Base-by-base conservation (phyloP, 805 yeast genomes). In the Ogataea angusta region DNA sequence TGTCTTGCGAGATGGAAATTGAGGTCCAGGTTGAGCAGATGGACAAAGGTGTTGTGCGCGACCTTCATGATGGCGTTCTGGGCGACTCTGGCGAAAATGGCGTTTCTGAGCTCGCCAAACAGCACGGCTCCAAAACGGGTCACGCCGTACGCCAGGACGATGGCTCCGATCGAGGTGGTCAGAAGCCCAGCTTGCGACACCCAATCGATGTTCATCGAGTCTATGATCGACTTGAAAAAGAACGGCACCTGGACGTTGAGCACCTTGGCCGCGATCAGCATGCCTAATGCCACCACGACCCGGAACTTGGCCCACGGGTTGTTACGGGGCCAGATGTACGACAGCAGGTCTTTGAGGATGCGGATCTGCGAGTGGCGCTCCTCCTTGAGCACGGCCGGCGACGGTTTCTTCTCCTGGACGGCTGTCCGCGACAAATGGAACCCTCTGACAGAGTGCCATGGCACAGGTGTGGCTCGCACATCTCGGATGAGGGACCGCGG, bases 241-340 rank as follows among this genome's bases (percentile, higher is more conserved):
- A 93, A 89, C 0, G 99, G 99, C 5, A 93, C 99, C 61, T 93
- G 96, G 5, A 93, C 96, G 60, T 90, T 93, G 26, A 93, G 68
- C 6, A 93, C 58, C 60, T 93, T 93, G 14, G 97, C 84, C 0
- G 80, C 79, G 4, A 93, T 75, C 44, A 93, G 70, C 42, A 93
- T 67, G 0, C 80, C 52, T 13, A 93, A 59, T 0, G 98, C 97
- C 6, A 85, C 48, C 0, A 84, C 64, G 1, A 93, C 98, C 33
- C 99, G 69, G 22, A 76, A 52, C 57, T 80, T 85, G 44, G 82
- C 82, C 40, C 80, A 72, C 4, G 75, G 69, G 43, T 83, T 78
- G 44, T 79, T 72, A 51, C 76, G 78, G 9, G 96, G 96, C 96
- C 96, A 87, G 12, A 87, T 72, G 42, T 88, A 87, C 12, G 75